Base-by-base conservation (phyloP, 768 basidiomycete genomes). In the Suillus weaverae region DNA sequence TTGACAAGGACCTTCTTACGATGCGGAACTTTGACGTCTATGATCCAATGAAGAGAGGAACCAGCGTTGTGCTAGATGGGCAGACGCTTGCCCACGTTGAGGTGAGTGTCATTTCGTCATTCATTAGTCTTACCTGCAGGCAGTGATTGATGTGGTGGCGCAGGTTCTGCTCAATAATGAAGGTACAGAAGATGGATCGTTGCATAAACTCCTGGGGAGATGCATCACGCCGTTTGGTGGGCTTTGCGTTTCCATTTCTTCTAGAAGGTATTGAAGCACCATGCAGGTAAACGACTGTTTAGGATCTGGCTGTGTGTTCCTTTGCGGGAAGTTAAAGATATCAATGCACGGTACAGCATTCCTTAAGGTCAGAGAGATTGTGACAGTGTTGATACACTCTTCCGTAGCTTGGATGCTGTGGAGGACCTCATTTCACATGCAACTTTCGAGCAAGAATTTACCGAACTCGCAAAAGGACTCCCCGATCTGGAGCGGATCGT, bases 11-110 rank as follows among this genome's bases (percentile, higher is more conserved):
- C 68, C 88, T 99, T 62, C 76, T 99, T 71, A 92, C 89, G 62
- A 95, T 97, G 90, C 91, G 88, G 79, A 99, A 99, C 73, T 99
- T 99, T 84, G 96, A 98, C 70, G 83, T 97, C 44, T 97, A 97
- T 72, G 95, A 98, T 76, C 97, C 97, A 0, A 94, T 98, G 86
- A 89, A 91, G 73, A 84, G 85, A 66, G 95, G 95, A n/a, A 83
- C 89, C 72, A 92, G 89, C 33, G 78, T 99, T 62, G 84, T 92
- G 0, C 82, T 99, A 50, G 96, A 99, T 75, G 97, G 97, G 3
- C 95, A 98, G 74, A 96, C 95, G 0, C 81, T 99, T 61, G 91
- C 94, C 18, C 97, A 99, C 74, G 83, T 99, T 66, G 97, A 99
- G 83, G 94, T 95, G 61, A 50, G 76, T 69, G 22, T 30, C 43